Conservation (phyloP, 805 yeast genomes). For the Wilhelminamyces savonicus region DNA sequence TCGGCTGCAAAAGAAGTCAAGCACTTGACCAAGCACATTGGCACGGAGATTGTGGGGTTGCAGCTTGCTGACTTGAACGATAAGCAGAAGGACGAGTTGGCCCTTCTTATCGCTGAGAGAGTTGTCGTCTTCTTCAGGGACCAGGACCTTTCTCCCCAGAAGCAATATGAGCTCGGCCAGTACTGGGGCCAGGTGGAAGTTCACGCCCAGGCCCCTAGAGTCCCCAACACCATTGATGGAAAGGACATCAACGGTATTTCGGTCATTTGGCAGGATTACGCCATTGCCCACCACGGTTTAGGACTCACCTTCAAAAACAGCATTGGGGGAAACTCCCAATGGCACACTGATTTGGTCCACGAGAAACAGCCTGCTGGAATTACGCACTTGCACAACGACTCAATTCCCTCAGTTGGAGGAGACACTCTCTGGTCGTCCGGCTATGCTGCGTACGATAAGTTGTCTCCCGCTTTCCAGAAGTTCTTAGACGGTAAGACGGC, state of each 20-base stretch:
- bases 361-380: conserved; percentile 32
- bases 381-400: conserved; percentile 31
- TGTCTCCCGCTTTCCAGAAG: conserved; percentile 44
- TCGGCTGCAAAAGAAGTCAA: conserved; percentile 26
- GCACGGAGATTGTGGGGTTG: conserved; percentile 25
- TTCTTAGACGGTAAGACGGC: conserved; percentile 51
- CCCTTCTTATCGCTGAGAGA: conserved; percentile 22
- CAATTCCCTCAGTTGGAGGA: conserved; percentile 41
- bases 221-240: conserved; percentile 11
- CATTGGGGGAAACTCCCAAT: conserved; percentile 17
- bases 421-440: conserved; percentile 55
- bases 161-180: conserved; percentile 21
- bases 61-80: conserved; percentile 21
- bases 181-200: conserved; percentile 25
- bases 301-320: conserved; percentile 22
- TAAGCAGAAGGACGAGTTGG: conserved; percentile 23
- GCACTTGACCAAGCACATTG: conserved; percentile 23
- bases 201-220: conserved; percentile 22
- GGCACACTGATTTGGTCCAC: conserved; percentile 34
- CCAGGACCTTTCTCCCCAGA: conserved; percentile 26
- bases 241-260: conserved; percentile 17
- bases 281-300: conserved; percentile 18
- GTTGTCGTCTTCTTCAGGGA: conserved; percentile 25
- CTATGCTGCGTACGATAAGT: conserved; percentile 52
- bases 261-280: conserved; percentile 26